Base-by-base conservation (phyloP, 192 early-diverging fungal species). In the Rhizophagus prolifer region DNA sequence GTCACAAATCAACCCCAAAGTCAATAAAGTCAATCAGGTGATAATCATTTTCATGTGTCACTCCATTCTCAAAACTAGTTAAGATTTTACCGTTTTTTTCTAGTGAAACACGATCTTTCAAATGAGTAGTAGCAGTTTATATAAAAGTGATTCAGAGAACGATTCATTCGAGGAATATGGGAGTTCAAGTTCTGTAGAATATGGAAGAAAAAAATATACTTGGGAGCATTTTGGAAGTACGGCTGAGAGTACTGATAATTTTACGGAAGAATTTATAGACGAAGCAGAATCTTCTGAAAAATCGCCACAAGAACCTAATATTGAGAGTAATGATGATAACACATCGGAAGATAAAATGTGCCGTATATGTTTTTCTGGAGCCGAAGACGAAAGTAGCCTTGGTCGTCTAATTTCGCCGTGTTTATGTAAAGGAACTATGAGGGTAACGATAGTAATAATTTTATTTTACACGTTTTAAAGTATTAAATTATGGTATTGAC, bases 341-440 rank as follows among this genome's bases (percentile, higher is more conserved):
- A 23, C 66, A 31, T 41, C 74, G n/a, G 82, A 81, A n/a, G 87
- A 88, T 54, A 74, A 81, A 28, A 76, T 87, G 44, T 88, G 87
- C 69, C 81, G 87, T 59, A 88, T 88, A 46, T 88, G 87, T 46
- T 84, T 84, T 9, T 79, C 82, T 19, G 81, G 80, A 23, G 72
- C 78, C 9, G 87, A 88, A 59, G 87, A 86, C 30, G 84, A 85
- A 64, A 80, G 82, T n/a, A 82, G 72, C 4, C 79, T 89, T 6
- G 88, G 88, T 36, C 76, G 82, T 38, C 76, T 90, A 9, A 83
- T 90, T 44, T 84, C 82, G 9, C 88, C 88, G 6, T 90, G 88
- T 75, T 74, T 82, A 9, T 90, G 88, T 81, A 89, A 89, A 73
- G 88, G 88, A 23, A 86, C 88, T 30, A 89, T 90, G 86, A 36